These are phyloP conservation scores for Ceratobasidium sp. DNA, from an alignment of 1,284 basidiomycete species.

Conservation along the genomic window DNA sequence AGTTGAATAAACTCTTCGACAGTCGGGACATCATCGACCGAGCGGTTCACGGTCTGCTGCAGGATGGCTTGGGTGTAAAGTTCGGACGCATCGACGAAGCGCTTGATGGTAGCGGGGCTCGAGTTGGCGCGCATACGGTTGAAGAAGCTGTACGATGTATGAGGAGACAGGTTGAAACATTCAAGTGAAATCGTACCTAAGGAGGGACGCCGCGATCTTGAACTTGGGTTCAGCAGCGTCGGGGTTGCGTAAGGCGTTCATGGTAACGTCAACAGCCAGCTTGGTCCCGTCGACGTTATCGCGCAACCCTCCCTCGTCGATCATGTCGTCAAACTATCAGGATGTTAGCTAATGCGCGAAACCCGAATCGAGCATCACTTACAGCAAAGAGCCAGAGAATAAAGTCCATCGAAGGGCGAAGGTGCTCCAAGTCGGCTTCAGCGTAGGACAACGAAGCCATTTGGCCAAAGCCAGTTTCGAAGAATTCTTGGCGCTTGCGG, in stretches of 20 bases:
- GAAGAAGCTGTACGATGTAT: constrained; percentile 56
- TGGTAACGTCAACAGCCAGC: constrained; percentile 58
- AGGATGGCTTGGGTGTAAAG: constrained; percentile 61
- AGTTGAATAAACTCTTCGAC: constrained; percentile 62
- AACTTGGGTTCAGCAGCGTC: constrained; percentile 57
- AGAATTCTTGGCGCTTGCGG: constrained; percentile 47
- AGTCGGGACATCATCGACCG: constrained; percentile 59
- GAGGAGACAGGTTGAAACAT: constrained; percentile 43
- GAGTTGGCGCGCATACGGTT: constrained; percentile 59
- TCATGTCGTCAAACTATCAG: constrained; percentile 60
- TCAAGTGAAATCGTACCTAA: constrained; percentile 55
- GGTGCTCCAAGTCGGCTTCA: constrained; percentile 61
- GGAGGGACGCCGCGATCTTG: constrained; percentile 61
- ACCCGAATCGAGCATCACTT: constrained; percentile 46
- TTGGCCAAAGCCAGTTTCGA: constrained; percentile 56
- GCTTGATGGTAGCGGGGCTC: constrained; percentile 56
- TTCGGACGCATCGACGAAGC: constrained; percentile 60
- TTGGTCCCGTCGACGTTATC: constrained; percentile 60
- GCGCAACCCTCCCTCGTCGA: constrained; percentile 61
- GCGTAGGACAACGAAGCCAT: constrained; percentile 62
- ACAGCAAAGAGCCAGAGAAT: constrained; percentile 65
- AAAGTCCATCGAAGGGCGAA: constrained; percentile 62
- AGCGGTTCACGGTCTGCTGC: constrained; percentile 59
- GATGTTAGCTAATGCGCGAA: not conserved
- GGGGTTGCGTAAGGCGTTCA: constrained; percentile 55